A percentile compares a stretch with the other conserved stretches of the same genome.
These are phyloP conservation scores for Acanthamoeba royreba DNA, from an alignment of 208 protist genomes.

Conservation along the genomic window DNA sequence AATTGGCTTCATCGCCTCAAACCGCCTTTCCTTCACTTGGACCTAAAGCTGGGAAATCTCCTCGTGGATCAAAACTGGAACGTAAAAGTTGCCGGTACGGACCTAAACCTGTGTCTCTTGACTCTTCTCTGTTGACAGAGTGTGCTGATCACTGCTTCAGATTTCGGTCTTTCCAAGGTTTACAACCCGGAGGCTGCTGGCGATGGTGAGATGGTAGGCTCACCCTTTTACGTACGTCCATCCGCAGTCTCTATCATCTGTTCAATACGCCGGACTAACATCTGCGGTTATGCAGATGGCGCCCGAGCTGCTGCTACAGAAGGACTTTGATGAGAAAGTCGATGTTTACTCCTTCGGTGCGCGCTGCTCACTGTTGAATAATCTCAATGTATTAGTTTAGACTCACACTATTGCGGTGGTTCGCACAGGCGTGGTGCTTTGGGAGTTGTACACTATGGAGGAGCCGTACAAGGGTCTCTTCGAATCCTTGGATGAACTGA, in stretches of 20 bases:
- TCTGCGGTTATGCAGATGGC: background rate
- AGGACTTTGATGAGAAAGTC: conserved; percentile 23
- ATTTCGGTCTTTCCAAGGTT: conserved; percentile 20
- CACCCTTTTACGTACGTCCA: conserved; percentile 2
- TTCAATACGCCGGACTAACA: background rate
- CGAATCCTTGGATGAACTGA: background rate
- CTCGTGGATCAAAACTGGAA: conserved; percentile 39
- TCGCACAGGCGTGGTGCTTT: background rate
- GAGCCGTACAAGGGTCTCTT: conserved; percentile 11
- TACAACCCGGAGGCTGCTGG: background rate
- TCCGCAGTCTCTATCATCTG: background rate
- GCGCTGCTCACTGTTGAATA: background rate
- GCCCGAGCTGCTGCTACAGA: conserved; percentile 18
- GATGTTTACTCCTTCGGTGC: conserved; percentile 24
- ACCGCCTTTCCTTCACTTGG: conserved; percentile 25
- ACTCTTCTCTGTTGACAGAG: background rate
- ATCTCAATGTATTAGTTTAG: background rate
- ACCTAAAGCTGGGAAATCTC: conserved; percentile 29
- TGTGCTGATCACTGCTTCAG: background rate
- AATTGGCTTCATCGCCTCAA: conserved; percentile 39
- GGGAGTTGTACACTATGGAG: conserved; percentile 21
- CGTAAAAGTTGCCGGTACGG: conserved; percentile 25
- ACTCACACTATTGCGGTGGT: background rate
- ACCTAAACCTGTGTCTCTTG: background rate
- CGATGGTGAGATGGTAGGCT: conserved; percentile 21